A percentile compares a stretch with the other conserved stretches of the same genome.
These are phyloP conservation scores for Fomitopsis schrenkii DNA, from an alignment of 1,284 basidiomycete genomes.

Conservation along the genomic window DNA sequence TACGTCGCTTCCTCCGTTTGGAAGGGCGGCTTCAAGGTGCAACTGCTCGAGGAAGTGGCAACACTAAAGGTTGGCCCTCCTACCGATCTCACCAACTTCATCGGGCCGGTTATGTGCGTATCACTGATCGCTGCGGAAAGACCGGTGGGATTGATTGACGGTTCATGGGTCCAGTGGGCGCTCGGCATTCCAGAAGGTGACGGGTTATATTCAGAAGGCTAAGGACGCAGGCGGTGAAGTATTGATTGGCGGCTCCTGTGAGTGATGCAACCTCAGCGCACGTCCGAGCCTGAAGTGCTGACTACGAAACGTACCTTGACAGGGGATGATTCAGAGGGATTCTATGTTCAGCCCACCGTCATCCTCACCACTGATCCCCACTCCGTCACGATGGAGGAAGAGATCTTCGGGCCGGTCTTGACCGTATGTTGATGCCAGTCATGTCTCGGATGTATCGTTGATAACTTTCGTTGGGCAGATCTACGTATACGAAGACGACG, in stretches of 20 bases:
- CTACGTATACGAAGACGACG: conserved; percentile 81
- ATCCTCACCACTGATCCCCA: conserved; percentile 92
- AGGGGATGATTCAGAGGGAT: conserved; percentile 91
- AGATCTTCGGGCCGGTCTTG: conserved; percentile 96
- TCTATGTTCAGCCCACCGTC: conserved; percentile 92
- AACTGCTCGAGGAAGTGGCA: conserved; percentile 69
- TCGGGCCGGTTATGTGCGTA: conserved; percentile 92
- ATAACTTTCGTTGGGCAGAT: conserved; percentile 38
- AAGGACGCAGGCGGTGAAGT: conserved; percentile 88
- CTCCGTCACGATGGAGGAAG: conserved; percentile 89
- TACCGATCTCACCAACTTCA: conserved; percentile 81
- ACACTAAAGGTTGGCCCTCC: conserved; percentile 86
- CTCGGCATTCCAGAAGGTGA: conserved; percentile 87
- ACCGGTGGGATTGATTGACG: neutral
- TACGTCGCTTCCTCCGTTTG: conserved; percentile 90
- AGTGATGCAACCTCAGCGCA: conserved; percentile 15
- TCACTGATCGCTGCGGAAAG: neutral
- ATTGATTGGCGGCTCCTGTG: conserved; percentile 80
- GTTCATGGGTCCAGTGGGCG: conserved; percentile 48
- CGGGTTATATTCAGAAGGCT: conserved; percentile 83
- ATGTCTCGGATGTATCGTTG: neutral
- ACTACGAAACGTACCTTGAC: conserved; percentile 2
- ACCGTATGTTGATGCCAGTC: conserved; percentile 52
- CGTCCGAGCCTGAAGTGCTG: neutral
- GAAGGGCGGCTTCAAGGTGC: conserved; percentile 85